A percentile compares a stretch with the other conserved stretches of the same genome.
phyloP scores from a whole-genome alignment of 768 basidiomycete genomes.

The Dentipellis fragilis region DNA sequence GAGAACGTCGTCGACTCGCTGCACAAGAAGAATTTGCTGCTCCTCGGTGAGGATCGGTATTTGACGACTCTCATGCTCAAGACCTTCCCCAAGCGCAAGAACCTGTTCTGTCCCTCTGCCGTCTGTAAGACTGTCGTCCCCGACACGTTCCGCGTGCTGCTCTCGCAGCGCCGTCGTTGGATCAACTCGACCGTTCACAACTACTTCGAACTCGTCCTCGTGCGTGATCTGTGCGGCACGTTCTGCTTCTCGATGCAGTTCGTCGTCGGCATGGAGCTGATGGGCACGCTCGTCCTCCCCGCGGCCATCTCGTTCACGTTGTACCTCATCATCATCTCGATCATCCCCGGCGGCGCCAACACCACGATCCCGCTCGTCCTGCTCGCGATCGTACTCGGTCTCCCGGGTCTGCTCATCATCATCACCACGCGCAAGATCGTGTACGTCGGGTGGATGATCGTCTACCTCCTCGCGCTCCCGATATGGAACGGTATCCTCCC shows the following conservation, averaged over 20 bases:
- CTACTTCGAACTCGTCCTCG: conserved; percentile 85
- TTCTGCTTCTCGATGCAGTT: conserved; percentile 99
- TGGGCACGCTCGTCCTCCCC: conserved; percentile 91
- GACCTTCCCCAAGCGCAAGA: conserved; percentile 99
- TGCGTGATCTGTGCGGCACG: conserved; percentile 96
- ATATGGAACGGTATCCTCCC: conserved; percentile 97
- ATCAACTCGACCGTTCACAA: conserved; percentile 99
- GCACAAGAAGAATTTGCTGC: conserved; percentile 97
- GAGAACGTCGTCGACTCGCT: conserved; percentile 99
- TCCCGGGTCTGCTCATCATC: conserved; percentile 92
- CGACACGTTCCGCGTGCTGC: conserved; percentile 86
- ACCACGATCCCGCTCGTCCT: conserved; percentile 88
- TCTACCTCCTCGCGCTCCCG: conserved; percentile 87
- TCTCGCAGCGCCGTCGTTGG: conserved; percentile 97
- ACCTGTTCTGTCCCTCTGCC: conserved; percentile 96
- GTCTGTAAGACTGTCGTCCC: conserved; percentile 99
- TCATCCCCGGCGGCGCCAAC: conserved; percentile 69
- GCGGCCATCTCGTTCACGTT: conserved; percentile 96
- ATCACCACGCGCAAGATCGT: conserved; percentile 90
- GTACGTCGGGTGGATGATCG: conserved; percentile 95
- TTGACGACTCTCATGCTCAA: conserved; percentile 95
- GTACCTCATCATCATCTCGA: conserved; percentile 83
- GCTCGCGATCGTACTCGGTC: conserved; percentile 88
- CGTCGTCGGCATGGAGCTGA: conserved; percentile 96
- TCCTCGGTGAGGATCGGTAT: conserved; percentile 99